A percentile compares a stretch with the other conserved stretches of the same genome.
Conservation (phyloP, 2,329 filamentous ascomycete species). For the Cladosporium sp. region DNA sequence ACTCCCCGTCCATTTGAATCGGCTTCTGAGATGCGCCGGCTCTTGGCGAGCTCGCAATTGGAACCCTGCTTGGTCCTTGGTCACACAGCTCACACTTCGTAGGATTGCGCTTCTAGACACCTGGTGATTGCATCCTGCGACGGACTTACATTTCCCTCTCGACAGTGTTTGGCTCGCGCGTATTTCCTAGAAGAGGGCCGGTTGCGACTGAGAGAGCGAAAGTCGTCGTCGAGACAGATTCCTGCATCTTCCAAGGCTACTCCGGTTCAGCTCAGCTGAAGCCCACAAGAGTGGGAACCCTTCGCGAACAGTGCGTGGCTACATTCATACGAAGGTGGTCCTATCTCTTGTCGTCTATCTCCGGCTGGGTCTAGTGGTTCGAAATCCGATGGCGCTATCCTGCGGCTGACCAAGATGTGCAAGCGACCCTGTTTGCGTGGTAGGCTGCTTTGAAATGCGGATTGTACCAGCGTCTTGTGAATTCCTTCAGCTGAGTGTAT, state of each 20-base stretch:
- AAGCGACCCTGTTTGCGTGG: background rate
- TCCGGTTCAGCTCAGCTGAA: background rate
- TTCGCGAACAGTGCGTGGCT: background rate
- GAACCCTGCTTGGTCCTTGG: too few relatives aligned
- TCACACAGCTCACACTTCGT: too few relatives aligned
- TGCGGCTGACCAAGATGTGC: background rate
- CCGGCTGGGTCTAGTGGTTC: background rate
- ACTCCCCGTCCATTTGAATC: background rate
- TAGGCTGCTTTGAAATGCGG: background rate
- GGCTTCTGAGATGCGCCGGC: background rate
- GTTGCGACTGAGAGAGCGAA: background rate
- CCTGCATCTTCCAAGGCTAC: background rate
- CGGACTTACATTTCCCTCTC: background rate
- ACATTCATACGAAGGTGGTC: background rate
- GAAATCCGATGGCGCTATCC: background rate
- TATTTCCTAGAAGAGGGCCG: background rate
- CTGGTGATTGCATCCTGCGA: background rate
- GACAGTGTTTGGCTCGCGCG: background rate
- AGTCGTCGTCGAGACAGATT: background rate
- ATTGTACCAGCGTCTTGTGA: background rate
- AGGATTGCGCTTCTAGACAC: background rate
- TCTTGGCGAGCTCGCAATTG: background rate
- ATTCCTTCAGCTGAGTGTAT: background rate
- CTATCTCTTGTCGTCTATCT: background rate
- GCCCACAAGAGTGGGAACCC: background rate